Base-by-base conservation (phyloP, 2,329 filamentous ascomycete genomes). In the Stachybotrys chlorohalonatus region DNA sequence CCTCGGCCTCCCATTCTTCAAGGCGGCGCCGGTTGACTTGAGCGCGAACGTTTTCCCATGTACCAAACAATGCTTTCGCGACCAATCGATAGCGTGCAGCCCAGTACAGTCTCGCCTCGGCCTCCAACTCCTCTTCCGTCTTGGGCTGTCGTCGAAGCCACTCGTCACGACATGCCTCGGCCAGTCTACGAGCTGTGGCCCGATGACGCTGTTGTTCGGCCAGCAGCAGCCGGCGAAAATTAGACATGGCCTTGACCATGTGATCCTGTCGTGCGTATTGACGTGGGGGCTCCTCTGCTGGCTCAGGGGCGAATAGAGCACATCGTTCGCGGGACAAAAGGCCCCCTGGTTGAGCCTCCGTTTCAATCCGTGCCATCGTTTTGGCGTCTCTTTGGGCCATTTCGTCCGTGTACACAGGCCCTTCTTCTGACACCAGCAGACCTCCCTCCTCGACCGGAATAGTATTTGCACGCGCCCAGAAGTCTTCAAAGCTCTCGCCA, bases 231-330 rank as follows among this genome's bases (percentile, higher is more conserved):
- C 85, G 88, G 51, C 89, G 84, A 62, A 97, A 93, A 62, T 92
- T 87, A 11, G 86, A 66, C 56, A 88, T 86, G 57, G 95, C 92
- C 50, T 86, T 85, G 49, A 88, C 77, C 53, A 97, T 78, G 66
- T 97, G 89, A 64, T 97, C 92, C 65, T 84, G 81, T 61, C 95
- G 91, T n/a, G 87, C 85, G 76, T 90, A 97, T 64, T 94, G 90
- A 53, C 81, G 79, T 0, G 84, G 81, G 0, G 89, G 89, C 62
- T 95, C 88, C 55, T 89, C 85, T 56, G 74, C 75, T 11, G 83
- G 76, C 58, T 94, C 89, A 0, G 89, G 88, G 16, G 85, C 78
- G 62, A 89, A 94, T 30, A 86, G 73, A 2, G 85, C 86, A 66
- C 89, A 93, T 56, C 80, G 78, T 56, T 84, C 83, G 53, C 79